phyloP scores from a whole-genome alignment of 2,329 filamentous ascomycete species.

The Bipolaris victoriae region DNA sequence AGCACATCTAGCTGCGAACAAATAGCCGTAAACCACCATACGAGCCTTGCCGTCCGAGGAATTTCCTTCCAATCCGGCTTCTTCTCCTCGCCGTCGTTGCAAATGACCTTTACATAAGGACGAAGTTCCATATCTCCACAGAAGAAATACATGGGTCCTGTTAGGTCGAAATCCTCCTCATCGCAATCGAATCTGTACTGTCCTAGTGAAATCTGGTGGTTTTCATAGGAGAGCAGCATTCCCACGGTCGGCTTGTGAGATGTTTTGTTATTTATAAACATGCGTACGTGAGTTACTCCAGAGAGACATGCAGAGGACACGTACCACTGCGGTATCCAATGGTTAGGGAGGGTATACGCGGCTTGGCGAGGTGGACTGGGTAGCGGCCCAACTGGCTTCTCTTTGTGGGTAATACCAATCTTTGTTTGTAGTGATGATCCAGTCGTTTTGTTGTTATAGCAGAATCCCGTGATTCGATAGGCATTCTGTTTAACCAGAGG shows the following conservation, averaged over 20 bases:
- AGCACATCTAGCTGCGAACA: not conserved
- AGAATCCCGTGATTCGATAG: not conserved
- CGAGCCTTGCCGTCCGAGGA: not conserved
- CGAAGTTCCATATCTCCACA: not conserved
- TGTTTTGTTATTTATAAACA: not conserved
- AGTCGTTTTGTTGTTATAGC: not conserved
- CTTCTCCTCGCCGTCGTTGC: not conserved
- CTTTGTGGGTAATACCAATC: not conserved
- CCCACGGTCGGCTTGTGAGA: not conserved
- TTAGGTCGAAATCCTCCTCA: not conserved
- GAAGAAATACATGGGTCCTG: not conserved
- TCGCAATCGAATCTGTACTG: not conserved
- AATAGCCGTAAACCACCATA: not conserved
- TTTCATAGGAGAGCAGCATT: not conserved
- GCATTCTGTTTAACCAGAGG: not conserved
- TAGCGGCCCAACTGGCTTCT: not conserved
- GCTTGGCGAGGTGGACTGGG: not conserved
- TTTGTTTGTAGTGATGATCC: not conserved
- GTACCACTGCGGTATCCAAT: not conserved
- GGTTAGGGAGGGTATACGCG: not conserved
- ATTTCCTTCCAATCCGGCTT: not conserved
- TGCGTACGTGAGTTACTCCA: not conserved
- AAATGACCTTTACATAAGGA: not conserved
- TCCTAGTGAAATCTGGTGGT: not conserved
- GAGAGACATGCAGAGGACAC: not conserved